phyloP scores from a whole-genome alignment of 768 basidiomycete genomes.

The Mrakia blollopis region DNA sequence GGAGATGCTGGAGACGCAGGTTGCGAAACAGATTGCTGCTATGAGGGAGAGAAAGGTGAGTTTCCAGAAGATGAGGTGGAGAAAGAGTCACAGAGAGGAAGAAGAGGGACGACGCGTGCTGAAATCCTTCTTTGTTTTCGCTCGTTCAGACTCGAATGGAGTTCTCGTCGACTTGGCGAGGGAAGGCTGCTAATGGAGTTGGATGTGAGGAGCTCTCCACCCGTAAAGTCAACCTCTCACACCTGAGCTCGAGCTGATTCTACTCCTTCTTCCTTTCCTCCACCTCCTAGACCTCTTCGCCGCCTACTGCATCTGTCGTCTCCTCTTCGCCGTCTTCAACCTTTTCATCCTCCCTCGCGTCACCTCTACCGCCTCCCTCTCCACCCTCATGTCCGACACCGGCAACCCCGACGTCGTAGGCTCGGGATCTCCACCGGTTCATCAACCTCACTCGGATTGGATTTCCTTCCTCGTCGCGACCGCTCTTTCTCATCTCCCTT shows the following conservation, averaged over 20 bases:
- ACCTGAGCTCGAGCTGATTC: neutral
- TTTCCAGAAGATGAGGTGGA: too few relatives aligned
- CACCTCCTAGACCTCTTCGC: conserved; percentile 28
- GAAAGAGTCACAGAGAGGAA: too few relatives aligned
- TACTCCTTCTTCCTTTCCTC: neutral
- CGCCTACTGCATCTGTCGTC: conserved; percentile 29
- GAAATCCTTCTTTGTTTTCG: neutral
- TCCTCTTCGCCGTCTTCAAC: conserved; percentile 26
- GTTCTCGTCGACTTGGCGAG: conserved; percentile 27
- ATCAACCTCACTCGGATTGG: conserved; percentile 26
- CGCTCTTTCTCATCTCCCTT: conserved; percentile 26
- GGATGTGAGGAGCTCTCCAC: conserved; percentile 15
- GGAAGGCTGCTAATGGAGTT: conserved; percentile 16
- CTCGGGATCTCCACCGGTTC: too few relatives aligned
- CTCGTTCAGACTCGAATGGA: conserved; percentile 23
- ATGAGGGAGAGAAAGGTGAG: conserved; percentile 26
- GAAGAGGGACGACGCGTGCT: too few relatives aligned
- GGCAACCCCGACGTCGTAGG: neutral
- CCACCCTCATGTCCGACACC: neutral
- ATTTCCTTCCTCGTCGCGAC: conserved; percentile 29
- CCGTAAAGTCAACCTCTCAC: too few relatives aligned
- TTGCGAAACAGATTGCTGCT: conserved; percentile 3
- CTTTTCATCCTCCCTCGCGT: conserved; percentile 27
- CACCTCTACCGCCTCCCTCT: neutral
- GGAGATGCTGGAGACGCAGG: conserved; percentile 25